phyloP scores from a whole-genome alignment of 495 filamentous ascomycete genomes.

The Cudoniella acicularis region DNA sequence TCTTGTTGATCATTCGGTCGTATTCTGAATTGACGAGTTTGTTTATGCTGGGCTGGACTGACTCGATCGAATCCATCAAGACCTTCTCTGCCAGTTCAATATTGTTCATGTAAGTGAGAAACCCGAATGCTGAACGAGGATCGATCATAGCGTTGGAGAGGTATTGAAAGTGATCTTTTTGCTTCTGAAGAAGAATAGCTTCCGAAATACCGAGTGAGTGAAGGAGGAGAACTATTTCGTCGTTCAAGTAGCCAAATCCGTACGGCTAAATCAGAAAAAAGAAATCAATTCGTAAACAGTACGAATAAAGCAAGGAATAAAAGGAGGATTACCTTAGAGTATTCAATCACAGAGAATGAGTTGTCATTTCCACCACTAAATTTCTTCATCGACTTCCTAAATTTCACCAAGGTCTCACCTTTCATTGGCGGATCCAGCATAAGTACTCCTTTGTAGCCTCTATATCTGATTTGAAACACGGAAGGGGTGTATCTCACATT shows the following conservation, averaged over 20 bases:
- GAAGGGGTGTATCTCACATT: constrained; percentile 43
- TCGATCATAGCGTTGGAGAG: constrained; percentile 31
- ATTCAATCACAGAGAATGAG: constrained; percentile 44
- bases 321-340: constrained; percentile 37
- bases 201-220: constrained; percentile 39
- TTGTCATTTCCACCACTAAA: constrained; percentile 39
- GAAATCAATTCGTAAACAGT: background rate
- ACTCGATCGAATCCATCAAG: constrained; percentile 40
- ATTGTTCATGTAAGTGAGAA: constrained; percentile 38
- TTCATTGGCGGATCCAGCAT: constrained; percentile 39
- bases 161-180: constrained; percentile 39
- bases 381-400: constrained; percentile 52
- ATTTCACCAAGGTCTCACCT: constrained; percentile 31
- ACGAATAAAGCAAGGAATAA: background rate
- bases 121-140: constrained; percentile 36
- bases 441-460: constrained; percentile 49
- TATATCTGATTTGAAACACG: constrained; percentile 47
- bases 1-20: constrained; percentile 44
- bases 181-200: constrained; percentile 38
- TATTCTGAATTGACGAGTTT: constrained; percentile 38
- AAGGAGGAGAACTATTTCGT: constrained; percentile 45
- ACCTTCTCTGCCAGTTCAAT: constrained; percentile 41
- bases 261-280: constrained; percentile 34
- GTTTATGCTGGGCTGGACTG: constrained; percentile 27
- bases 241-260: constrained; percentile 45